phyloP scores from a whole-genome alignment of 2,329 filamentous ascomycete species.

The Colletotrichum scovillei region DNA sequence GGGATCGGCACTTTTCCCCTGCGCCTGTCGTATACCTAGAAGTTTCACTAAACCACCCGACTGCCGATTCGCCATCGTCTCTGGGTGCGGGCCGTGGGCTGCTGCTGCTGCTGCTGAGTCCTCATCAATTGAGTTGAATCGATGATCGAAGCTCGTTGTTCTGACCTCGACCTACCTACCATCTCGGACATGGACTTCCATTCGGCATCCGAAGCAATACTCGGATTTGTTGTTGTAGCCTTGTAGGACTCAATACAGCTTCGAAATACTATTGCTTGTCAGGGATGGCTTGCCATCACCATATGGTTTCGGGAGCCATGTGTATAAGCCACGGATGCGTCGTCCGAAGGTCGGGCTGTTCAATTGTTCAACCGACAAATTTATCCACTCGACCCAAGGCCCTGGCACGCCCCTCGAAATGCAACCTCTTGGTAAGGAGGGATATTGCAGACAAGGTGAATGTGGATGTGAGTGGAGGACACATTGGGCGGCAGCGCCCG shows the following conservation, averaged over 20 bases:
- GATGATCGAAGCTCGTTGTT: no score
- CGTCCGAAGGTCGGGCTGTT: not conserved
- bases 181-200: not conserved
- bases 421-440: not conserved
- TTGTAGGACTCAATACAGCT: not conserved
- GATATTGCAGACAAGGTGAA: not conserved
- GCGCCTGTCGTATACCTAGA: not conserved
- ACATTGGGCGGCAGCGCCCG: not conserved
- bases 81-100: not conserved
- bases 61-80: not conserved
- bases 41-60: not conserved
- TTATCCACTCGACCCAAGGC: not conserved
- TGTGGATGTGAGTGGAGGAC: not conserved
- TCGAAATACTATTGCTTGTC: not conserved
- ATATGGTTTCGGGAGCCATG: not conserved
- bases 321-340: not conserved
- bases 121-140: not conserved
- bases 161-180: not conserved
- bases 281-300: not conserved
- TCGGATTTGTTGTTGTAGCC: not conserved
- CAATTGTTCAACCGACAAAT: not conserved
- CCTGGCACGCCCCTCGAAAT: not conserved
- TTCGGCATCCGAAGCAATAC: not conserved
- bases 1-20: not conserved
- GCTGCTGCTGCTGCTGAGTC: not conserved